These are phyloP conservation scores for Phytophthora sp. DNA, from an alignment of 352 stramenopile species.

Conservation along the genomic window DNA sequence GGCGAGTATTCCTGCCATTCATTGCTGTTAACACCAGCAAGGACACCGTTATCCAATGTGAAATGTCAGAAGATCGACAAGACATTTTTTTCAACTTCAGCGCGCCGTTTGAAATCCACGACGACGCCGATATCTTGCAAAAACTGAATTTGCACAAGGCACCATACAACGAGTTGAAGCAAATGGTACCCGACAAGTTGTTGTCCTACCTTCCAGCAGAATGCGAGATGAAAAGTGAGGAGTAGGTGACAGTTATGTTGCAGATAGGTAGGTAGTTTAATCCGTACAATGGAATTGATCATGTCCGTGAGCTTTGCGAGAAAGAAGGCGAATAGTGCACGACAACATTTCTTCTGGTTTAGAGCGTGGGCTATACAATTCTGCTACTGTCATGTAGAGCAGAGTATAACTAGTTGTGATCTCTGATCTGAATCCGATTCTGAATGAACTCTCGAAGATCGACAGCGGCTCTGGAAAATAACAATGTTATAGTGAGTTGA, in stretches of 20 bases:
- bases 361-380: neutral
- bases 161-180: constrained; percentile 64
- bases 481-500: neutral
- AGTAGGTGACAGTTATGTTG: constrained; percentile 25
- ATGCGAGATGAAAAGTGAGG: constrained; percentile 78
- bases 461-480: constrained; percentile 61
- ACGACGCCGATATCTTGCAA: constrained; percentile 97
- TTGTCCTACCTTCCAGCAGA: constrained; percentile 80
- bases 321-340: too few relatives aligned
- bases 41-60: constrained; percentile 95
- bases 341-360: neutral
- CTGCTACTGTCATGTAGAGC: neutral
- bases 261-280: constrained; percentile 30
- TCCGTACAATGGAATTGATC: too few relatives aligned
- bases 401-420: constrained; percentile 28
- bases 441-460: constrained; percentile 83
- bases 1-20: constrained; percentile 95
- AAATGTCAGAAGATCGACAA: constrained; percentile 95
- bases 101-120: constrained; percentile 97
- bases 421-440: constrained; percentile 63
- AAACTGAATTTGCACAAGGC: constrained; percentile 91
- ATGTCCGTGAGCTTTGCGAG: too few relatives aligned
- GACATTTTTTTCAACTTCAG: constrained; percentile 98
- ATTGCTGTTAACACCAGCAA: constrained; percentile 96
- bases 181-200: constrained; percentile 78